These are phyloP conservation scores for Hyaloscypha hepaticicola DNA, from an alignment of 495 filamentous ascomycete genomes.

Conservation along the genomic window DNA sequence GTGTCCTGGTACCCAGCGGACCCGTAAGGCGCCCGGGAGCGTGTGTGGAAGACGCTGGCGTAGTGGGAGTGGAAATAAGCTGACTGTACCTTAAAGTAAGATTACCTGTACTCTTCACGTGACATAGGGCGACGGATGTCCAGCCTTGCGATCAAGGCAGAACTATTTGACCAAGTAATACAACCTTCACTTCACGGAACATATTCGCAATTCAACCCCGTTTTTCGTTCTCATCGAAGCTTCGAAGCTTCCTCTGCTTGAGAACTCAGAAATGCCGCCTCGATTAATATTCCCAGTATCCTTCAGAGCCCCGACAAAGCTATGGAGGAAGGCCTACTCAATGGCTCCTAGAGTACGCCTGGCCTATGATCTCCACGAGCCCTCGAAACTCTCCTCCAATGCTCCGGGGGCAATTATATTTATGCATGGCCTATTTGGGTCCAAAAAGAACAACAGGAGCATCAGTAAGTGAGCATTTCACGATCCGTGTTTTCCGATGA, in stretches of 20 bases:
- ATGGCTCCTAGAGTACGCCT: constrained; percentile 41
- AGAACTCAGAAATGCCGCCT: constrained; percentile 13
- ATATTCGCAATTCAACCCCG: not conserved
- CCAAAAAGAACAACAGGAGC: constrained; percentile 91
- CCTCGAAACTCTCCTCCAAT: constrained; percentile 39
- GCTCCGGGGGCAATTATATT: constrained; percentile 70
- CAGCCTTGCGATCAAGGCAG: constrained; percentile 13
- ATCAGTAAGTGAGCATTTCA: constrained; percentile 83
- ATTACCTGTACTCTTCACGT: not conserved
- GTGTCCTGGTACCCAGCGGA: no score
- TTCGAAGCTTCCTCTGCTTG: not conserved
- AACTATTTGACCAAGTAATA: not conserved
- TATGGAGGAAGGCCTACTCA: constrained; percentile 9
- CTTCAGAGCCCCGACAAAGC: not conserved
- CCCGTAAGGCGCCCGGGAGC: no score
- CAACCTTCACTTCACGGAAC: constrained; percentile 1
- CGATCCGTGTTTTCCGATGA: not conserved
- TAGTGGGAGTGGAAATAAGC: no score
- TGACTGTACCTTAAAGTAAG: no score
- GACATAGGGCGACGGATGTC: not conserved
- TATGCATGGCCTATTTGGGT: constrained; percentile 93
- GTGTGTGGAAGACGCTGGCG: no score
- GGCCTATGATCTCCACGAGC: constrained; percentile 59
- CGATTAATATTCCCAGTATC: constrained; percentile 1
- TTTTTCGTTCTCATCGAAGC: not conserved